Base-by-base conservation (phyloP, 108 stramenopile species). In the Cylindrotheca closterium region DNA sequence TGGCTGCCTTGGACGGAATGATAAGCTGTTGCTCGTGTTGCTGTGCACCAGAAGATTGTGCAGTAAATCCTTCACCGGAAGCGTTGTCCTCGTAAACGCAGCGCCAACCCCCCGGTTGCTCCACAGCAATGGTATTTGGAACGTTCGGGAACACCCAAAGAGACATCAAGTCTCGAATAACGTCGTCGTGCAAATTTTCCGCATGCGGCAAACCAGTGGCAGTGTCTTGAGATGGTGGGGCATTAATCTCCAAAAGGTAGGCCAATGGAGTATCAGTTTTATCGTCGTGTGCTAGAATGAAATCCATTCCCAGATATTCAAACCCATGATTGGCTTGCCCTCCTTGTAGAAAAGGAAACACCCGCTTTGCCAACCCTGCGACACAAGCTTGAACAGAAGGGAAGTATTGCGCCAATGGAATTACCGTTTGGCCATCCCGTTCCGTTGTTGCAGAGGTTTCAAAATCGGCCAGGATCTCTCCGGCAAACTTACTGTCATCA, bases 191-290 rank as follows among this genome's bases (percentile, higher is more conserved):
- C 31, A 89, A 54, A 21, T 71, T 60, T 60, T 94, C 93, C 0
- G 93, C 93, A 57, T 85, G 88, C 3, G 66, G 55, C 34, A 93
- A 60, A 18, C 85, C 85, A 18, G 93, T 89, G 18, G 93, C 93
- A 21, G 90, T 94, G 63, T 94, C 93, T 61, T 91, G 90, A 1
- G 86, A 86, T 4, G 93, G 93, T 4, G 93, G 93, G 0, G 89
- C 84, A 67, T 94, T 94, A 19, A 90, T 87, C 65, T 94, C 93
- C 24, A 94, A 63, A 30, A 93, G 50, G 50, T 88, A 89, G 0
- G 93, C 87, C 21, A 85, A 73, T 1, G 83, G 84, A 24, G 49
- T 52, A n/a, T 60, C 37, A 12, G 47, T 56, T 19, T 32, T 54
- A 17, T 70, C 55, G 2, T 70, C 60, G 26, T 82, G 81, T 8